Evolutionary conservation across 1,284 basidiomycete species (phyloP), one percentile per base, ranked within the genome.

Genomic region (Cryptococcus neoformans): DNA sequence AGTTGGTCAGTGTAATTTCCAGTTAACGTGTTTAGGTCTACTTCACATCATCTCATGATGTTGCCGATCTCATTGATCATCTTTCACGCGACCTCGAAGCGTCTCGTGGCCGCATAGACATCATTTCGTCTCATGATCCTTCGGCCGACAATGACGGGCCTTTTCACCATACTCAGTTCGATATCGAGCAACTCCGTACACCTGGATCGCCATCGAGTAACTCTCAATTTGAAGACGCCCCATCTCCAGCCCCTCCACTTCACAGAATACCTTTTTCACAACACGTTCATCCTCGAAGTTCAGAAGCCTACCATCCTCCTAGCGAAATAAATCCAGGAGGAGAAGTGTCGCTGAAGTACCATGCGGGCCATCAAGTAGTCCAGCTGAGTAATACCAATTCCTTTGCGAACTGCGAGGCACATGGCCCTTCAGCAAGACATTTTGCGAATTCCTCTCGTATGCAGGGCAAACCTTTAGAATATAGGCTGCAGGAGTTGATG

Each of bases 41-140:
- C 59, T 71, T 66, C 56, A 70, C 74, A 1, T 71, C 69, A 2
- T 61, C 67, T 3, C 57, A 59, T 7, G 72, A 76, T 56, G 69
- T 76, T 9, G 74, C 67, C 8, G 74, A 75, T 54, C 64, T 76
- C 3, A 76, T 76, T 47, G 72, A 75, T 57, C 70, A 74, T 50
- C 58, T 76, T 1, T 72, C 72, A 0, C 44, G 59, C 9, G 61
- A 68, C 17, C 60, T 61, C 4, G 64, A 64, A 36, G 68, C 67
- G 10, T 64, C 65, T 6, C 63, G 63, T 36, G 74, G 73, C 6
- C 65, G 74, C 1, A 74, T 76, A 44, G 72, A 74, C 45, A 68
- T 75, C 52, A 44, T 63, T 9, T 53, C 52, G 8, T 45, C 40
- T 28, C 46, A 51, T 0, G 36, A 40, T 9, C 51, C 57, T 14